A percentile compares a stretch with the other conserved stretches of the same genome.
phyloP scores from a whole-genome alignment of 2,329 filamentous ascomycete species.

The Colletotrichum sansevieriae region DNA sequence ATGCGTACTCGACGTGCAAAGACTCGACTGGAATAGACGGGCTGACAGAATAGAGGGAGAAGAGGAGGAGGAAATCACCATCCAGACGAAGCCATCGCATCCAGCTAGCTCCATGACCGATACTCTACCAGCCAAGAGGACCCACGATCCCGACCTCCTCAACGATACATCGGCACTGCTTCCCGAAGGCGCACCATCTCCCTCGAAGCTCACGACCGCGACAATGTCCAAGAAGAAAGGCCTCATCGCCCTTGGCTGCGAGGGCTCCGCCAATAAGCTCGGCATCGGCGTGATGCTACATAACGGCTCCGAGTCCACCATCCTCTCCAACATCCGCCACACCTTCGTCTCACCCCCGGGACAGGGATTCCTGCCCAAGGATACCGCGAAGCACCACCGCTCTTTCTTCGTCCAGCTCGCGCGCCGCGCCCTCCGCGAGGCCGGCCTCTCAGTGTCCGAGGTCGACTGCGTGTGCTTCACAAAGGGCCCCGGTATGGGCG shows the following conservation, averaged over 20 bases:
- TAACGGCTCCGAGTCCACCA: constrained; percentile 67
- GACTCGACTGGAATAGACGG: too few relatives aligned
- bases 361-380: constrained; percentile 94
- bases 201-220: constrained; percentile 35
- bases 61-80: background rate
- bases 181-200: constrained; percentile 13
- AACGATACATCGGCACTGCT: background rate
- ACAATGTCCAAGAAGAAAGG: constrained; percentile 53
- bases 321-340: constrained; percentile 94
- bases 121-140: constrained; percentile 29
- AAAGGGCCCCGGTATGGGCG: constrained; percentile 95
- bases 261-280: constrained; percentile 98
- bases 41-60: background rate
- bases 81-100: constrained; percentile 8
- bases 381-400: constrained; percentile 94
- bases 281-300: constrained; percentile 94
- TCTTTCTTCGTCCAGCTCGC: constrained; percentile 86
- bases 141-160: constrained; percentile 32
- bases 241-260: constrained; percentile 70
- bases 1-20: background rate
- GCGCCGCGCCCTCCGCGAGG: constrained; percentile 80
- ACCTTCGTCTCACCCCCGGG: constrained; percentile 94
- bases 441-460: constrained; percentile 71
- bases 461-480: constrained; percentile 97
- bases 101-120: constrained; percentile 32